A percentile compares a stretch with the other conserved stretches of the same genome.
Evolutionary conservation across 2,329 filamentous ascomycete species (phyloP).

Genomic region (Microdochium nivale): DNA sequence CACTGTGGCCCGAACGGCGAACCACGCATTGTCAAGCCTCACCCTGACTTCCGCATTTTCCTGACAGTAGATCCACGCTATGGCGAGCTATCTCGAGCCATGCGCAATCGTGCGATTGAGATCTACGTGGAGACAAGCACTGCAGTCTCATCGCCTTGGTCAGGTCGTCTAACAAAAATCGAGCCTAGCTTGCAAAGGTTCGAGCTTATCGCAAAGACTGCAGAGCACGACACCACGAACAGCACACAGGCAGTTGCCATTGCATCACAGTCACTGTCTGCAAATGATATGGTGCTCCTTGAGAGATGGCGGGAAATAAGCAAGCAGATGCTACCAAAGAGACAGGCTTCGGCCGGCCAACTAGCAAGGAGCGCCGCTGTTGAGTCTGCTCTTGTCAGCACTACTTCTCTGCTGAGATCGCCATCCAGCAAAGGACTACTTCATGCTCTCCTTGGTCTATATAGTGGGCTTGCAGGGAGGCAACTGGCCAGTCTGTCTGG

Average conservation of each 20-base stretch:
- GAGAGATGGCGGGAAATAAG: conserved; percentile 5
- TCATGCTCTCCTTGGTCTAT: not conserved
- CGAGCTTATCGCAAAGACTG: conserved; percentile 16
- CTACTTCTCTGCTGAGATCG: not conserved
- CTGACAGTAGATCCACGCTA: conserved; percentile 87
- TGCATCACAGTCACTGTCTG: conserved; percentile 38
- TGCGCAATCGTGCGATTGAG: conserved; percentile 92
- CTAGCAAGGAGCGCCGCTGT: not conserved
- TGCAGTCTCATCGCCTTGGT: conserved; percentile 20
- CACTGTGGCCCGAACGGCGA: conserved; percentile 77
- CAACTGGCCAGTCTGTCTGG: conserved; percentile 1
- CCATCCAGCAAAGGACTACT: not conserved
- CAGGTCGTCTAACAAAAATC: conserved; percentile 33
- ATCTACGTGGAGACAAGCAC: conserved; percentile 58
- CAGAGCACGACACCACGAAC: conserved; percentile 17
- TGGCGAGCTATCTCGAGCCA: conserved; percentile 89
- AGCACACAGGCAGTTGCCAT: conserved; percentile 19
- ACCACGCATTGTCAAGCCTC: conserved; percentile 70
- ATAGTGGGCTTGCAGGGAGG: not conserved
- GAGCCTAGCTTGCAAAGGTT: conserved; percentile 43
- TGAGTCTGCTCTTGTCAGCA: not conserved
- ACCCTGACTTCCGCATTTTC: conserved; percentile 85
- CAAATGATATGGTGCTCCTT: conserved; percentile 27
- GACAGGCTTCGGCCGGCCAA: conserved; percentile 7
- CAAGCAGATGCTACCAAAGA: not conserved